Evolutionary conservation across 228 moss, liverwort and hornwort species (phyloP), one percentile per base, ranked within the genome.

Genomic region (Sphagnum magellanicum): DNA sequence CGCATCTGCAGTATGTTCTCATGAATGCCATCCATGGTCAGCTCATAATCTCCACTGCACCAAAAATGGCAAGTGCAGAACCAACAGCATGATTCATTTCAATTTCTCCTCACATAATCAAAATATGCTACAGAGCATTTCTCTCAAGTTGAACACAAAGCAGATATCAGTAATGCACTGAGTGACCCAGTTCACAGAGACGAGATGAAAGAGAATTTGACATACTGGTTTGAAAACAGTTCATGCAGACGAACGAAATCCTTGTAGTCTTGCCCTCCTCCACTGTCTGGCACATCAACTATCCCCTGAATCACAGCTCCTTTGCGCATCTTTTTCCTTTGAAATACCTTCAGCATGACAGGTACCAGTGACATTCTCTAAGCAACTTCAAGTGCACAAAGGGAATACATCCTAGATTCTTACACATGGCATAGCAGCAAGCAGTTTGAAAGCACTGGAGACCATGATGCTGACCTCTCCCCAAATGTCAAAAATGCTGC

Each of bases 41-140:
- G 79, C 32, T 92, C 96, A 73, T 84, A 86, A 67, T 96, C 92
- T 50, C 96, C 96, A 61, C 95, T 95, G 87, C 82, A 90, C 59
- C 12, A 16, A 1, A 15, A 59, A 11, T 59, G 59, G 11, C 15
- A 59, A 15, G 59, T 15, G 11, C 59, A 59, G 15, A 59, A 11
- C 59, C 11, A 59, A 15, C 15, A 59, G 59, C 59, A 59, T 11
- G 15, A 15, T 11, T 59, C 59, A 59, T 59, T 15, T 11, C 59
- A 11, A 59, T 11, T 11, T 59, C 11, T 15, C 59, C 3, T 15
- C 59, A 11, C 15, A 11, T 15, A 11, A 11, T 15, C 11, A 59
- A 15, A 59, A 59, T 11, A 15, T 11, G 11, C 15, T 59, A 15
- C 59, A 59, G 59, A 15, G 11, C 0, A 15, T 59, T 59, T 59